Conservation (phyloP, 2,329 filamentous ascomycete species). For the Botryotinia calthae region DNA sequence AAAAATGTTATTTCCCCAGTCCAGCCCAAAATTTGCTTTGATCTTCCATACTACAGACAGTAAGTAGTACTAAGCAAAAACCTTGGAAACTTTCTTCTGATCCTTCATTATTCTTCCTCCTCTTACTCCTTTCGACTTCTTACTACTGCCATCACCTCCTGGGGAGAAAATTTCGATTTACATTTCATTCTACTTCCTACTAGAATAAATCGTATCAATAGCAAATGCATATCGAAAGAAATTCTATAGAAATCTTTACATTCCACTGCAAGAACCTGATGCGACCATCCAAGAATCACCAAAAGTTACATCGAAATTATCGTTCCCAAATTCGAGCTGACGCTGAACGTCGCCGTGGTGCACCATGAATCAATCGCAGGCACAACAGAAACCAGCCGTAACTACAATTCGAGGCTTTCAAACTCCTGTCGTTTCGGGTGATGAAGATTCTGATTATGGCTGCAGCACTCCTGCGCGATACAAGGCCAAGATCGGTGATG, state of each 20-base stretch:
- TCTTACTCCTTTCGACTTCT: neutral
- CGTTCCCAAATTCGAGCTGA: constrained; percentile 39
- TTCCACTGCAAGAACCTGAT: constrained; percentile 33
- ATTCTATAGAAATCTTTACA: constrained; percentile 27
- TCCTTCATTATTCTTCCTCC: neutral
- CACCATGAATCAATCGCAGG: constrained; percentile 27
- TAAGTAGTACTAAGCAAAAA: neutral
- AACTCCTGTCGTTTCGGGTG: constrained; percentile 46
- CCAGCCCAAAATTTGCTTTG: neutral
- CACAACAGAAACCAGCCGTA: constrained; percentile 32
- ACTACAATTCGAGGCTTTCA: constrained; percentile 39
- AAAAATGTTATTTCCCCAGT: neutral
- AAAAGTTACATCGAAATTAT: constrained; percentile 39
- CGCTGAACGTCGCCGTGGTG: constrained; percentile 39
- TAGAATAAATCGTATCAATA: constrained; percentile 16
- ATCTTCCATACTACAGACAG: neutral
- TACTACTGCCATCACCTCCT: neutral
- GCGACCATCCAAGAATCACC: constrained; percentile 35
- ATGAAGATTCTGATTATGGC: constrained; percentile 54
- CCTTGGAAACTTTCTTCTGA: constrained; percentile 9
- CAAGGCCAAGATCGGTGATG: constrained; percentile 40
- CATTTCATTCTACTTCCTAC: neutral
- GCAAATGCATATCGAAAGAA: constrained; percentile 40
- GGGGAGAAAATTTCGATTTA: neutral
- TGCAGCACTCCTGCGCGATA: constrained; percentile 41